Conservation (phyloP, 2,329 filamentous ascomycete species). For the Colletotrichum salicis region DNA sequence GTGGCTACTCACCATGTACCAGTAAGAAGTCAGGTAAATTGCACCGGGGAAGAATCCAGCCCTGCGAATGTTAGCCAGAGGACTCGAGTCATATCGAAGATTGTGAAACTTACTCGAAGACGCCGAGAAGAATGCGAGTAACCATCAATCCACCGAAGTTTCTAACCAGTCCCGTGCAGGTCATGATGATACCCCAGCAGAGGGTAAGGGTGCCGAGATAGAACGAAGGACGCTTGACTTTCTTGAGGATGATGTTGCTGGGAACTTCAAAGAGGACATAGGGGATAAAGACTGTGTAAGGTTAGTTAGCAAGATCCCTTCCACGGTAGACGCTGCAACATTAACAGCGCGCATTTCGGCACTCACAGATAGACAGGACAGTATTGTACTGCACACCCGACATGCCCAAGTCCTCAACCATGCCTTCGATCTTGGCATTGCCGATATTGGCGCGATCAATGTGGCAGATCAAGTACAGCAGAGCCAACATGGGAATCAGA, state of each 20-base stretch:
- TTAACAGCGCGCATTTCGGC: constrained; percentile 66
- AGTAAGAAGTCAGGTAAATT: constrained; percentile 52
- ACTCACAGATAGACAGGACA: constrained; percentile 68
- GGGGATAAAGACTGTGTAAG: constrained; percentile 66
- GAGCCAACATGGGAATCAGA: constrained; percentile 62
- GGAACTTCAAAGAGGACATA: constrained; percentile 74
- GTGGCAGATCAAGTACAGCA: constrained; percentile 67
- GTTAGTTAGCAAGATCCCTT: not conserved
- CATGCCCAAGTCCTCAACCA: constrained; percentile 54
- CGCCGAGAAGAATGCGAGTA: constrained; percentile 58
- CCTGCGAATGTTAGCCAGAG: constrained; percentile 28
- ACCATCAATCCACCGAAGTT: constrained; percentile 40
- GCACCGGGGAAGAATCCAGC: constrained; percentile 66
- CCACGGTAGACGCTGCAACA: constrained; percentile 61
- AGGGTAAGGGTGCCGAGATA: constrained; percentile 75
- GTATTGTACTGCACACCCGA: constrained; percentile 65
- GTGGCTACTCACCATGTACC: not conserved
- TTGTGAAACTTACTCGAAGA: constrained; percentile 54
- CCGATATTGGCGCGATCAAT: constrained; percentile 63
- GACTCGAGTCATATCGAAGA: not conserved
- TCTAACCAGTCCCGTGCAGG: constrained; percentile 40
- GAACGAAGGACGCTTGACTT: constrained; percentile 67
- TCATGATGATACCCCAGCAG: constrained; percentile 45
- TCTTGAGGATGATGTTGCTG: constrained; percentile 74
- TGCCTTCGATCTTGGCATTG: constrained; percentile 61